Base-by-base conservation (phyloP, 164 flowering plant genomes). In the Aristolochia fimbriata region DNA sequence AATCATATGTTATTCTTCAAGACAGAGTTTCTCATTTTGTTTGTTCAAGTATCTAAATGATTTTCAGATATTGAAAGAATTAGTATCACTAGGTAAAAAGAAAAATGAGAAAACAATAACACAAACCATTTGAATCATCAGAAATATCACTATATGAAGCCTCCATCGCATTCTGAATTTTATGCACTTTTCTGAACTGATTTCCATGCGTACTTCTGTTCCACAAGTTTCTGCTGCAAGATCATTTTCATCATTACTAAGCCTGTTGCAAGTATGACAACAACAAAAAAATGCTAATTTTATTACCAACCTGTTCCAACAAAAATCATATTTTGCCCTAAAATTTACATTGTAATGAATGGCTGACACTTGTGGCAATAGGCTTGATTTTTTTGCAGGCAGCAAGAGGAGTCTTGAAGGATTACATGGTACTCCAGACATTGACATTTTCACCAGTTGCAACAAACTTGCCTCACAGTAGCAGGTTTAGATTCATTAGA, bases 141-240 rank as follows among this genome's bases (percentile, higher is more conserved):
- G 80, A 43, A 62, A 74, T 60, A 74, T 81, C 88, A 67, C 88
- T 90, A 68, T 63, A 82, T 12, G 96, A 84, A 69, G 97, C 87
- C 68, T 75, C 92, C 84, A 81, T 82, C 17, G 96, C 83, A 76
- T 85, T 79, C 64, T 57, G 77, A 61, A 80, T 62, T 62, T 59
- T 57, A 51, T 55, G 63, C 27, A 52, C 51, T 54, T 66, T 57
- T 21, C 47, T 58, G 51, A 50, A 54, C 21, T 51, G 57, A 25
- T 50, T 57, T 57, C 65, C 68, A 58, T 47, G 58, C 16, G 51
- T 58, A 66, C 57, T 54, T 47, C 58, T 46, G 56, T 16, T 57
- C 71, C 72, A 69, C 55, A 54, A 60, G 50, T 52, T 66, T 66
- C 81, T 75, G 72, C 41, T 46, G 60, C 56, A 64, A 31, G 55